Base-by-base conservation (phyloP, 345 rosid genomes). In the Lepidium aucheri region DNA sequence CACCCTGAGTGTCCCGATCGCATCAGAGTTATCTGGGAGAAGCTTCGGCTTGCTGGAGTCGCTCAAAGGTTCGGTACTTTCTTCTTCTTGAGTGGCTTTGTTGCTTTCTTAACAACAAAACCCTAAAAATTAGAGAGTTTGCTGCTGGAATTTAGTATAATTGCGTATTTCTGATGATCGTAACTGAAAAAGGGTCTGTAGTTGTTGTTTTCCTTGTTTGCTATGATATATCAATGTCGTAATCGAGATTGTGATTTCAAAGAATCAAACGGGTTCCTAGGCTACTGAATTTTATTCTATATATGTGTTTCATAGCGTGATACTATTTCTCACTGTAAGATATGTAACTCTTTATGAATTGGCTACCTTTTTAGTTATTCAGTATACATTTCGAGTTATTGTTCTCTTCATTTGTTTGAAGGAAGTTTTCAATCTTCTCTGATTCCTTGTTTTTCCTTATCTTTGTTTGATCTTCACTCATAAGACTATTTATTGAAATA, bases 1-100 rank as follows among this genome's bases (percentile, higher is more conserved):
- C 90, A 93, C 58, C 86, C 86, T 0, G 96, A 90, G 68, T 79
- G 83, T 74, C 94, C 96, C 47, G 63, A 82, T 69, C 97, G 96
- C 46, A 86, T 89, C 61, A 73, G 61, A 24, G 77, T 65, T 32
- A 86, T 92, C 44, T 89, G 98, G 98, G 75, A 75, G 73, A 84
- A 78, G 80, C 90, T 92, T 72, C 78, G 75, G 20, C 51, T 51
- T 26, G 71, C 86, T n/a, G 80, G 81, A 68, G 72, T 92, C 65
- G 62, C 86, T 67, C 86, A 81, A 58, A 80, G 91, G 95, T 85
- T 36, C 11, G 3, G 3, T 22, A 7, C 17, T 20, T 24, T 22
- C 8, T 68, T 73, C 47, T 53, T 51, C 15, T 13, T 7, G 6
- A 10, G 1, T 2, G 33, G 17, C 33, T 59, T 30, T 10, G 24